Evolutionary conservation across 148 eudicot species (phyloP), one percentile per base, ranked within the genome.

Genomic region (Fagopyrum homotropicum): DNA sequence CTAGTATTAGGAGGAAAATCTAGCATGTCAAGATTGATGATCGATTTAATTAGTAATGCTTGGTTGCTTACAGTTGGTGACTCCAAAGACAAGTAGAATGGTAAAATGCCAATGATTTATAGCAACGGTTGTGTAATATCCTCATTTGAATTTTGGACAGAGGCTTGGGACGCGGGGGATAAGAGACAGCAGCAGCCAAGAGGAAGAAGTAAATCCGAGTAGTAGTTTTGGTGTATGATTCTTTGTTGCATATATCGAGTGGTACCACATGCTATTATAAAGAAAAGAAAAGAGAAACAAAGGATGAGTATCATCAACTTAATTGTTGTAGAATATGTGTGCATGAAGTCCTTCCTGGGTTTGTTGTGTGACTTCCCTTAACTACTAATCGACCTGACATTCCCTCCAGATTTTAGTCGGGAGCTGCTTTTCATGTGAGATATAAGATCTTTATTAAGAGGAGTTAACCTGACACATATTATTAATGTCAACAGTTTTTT

Each of bases 91-190:
- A 11, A 29, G 69, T 63, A 63, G 6, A 17, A 57, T 57, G 63
- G 22, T 57, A 22, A 57, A 30, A 19, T 35, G 40, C 2, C 40
- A 35, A 35, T 35, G 40, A 35, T 35, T 35, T 35, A 35, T 35
- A 35, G 40, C 3, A 35, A 35, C 40, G 2, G 40, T 35, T 35
- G 40, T 35, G 40, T 35, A 35, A 35, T 35, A 35, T 35, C 40
- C 40, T 1, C 40, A 35, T 35, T 35, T 35, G 40, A 35, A 35
- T 35, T 35, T 35, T 35, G 40, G 40, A 35, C 98, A 93, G 98
- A 86, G 82, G 79, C 78, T 60, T 77, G 73, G 73, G 84, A 59
- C 89, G 98, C 46, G 87, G 90, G 6, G 98, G 90, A 73, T 78
- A 80, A 86, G 86, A 55, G 89, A 93, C 74, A 85, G 88, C 87